Evolutionary conservation across 176 grass and related monocot species (phyloP), one percentile per base, ranked within the genome.

Genomic region (Urochloa ruziziensis): DNA sequence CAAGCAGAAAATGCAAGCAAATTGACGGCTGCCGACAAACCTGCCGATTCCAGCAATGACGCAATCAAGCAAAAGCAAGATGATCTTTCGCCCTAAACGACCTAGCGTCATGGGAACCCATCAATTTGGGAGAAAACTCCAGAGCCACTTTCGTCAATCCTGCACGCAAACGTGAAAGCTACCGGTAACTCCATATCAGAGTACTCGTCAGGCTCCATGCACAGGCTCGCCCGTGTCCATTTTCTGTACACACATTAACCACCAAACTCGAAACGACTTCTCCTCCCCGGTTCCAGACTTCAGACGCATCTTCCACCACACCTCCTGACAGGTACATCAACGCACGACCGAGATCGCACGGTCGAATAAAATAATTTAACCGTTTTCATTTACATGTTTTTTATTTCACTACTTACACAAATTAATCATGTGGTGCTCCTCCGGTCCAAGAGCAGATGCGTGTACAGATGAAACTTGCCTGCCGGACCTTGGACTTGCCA

Each of bases 1-100:
- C 43, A n/a, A 15, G 60, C 52, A 19, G 57, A 63, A 70, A 67
- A 77, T n/a, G 62, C 73, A 77, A 32, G 3, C n/a, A 19, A 10
- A 85, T 43, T 28, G 62, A 23, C 35, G 21, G 61, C 54, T 66
- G 30, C 30, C 11, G 79, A 73, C 73, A 61, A 74, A 79, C 21
- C 43, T 74, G 80, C 74, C 72, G 37, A 86, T 79, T 67, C 73
- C 67, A 87, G 66, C 79, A 58, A 83, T 73, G 80, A 83, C 88
- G 66, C 70, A 34, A 51, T 39, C 79, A 83, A 72, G 88, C 39
- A 25, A 51, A 69, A 17, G 14, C 53, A 39, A 74, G 42, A 36
- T 21, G 21, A 59, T 25, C n/a, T 74, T 66, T 40, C 68, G 27
- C 68, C 1, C 23, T 36, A 54, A 49, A 23, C 58, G 7, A 12